These are phyloP conservation scores for Lyophyllum atratum DNA, from an alignment of 768 basidiomycete genomes.

Conservation along the genomic window DNA sequence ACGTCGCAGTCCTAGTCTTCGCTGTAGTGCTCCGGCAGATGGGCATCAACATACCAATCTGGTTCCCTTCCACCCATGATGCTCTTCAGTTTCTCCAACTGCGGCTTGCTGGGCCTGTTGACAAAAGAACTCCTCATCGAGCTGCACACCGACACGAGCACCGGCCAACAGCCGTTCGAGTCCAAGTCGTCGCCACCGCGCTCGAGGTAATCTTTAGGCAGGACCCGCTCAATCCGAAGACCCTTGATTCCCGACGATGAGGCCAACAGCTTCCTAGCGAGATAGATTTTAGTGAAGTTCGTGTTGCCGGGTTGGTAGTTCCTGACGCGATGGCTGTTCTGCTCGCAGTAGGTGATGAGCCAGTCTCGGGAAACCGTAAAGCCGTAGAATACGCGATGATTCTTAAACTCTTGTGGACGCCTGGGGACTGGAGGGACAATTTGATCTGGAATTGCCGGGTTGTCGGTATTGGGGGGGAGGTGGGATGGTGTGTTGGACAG, in stretches of 20 bases:
- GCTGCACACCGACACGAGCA: neutral
- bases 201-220: neutral
- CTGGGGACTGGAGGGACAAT: neutral
- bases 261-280: neutral
- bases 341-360: neutral
- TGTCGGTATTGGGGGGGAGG: neutral
- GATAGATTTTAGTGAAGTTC: too few species aligned
- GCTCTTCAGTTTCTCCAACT: neutral
- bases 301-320: neutral
- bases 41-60: neutral
- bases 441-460: neutral
- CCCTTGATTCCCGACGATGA: neutral
- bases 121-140: neutral
- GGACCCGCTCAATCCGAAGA: neutral
- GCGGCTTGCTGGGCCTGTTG: neutral
- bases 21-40: neutral
- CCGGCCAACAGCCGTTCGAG: neutral
- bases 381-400: neutral
- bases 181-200: neutral
- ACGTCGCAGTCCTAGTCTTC: neutral
- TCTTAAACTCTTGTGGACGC: neutral
- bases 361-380: neutral
- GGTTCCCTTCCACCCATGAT: neutral
- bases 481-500: neutral
- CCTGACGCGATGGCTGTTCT: neutral